Base-by-base conservation (phyloP, 2,329 filamentous ascomycete genomes). In the Cladosporium sp. region DNA sequence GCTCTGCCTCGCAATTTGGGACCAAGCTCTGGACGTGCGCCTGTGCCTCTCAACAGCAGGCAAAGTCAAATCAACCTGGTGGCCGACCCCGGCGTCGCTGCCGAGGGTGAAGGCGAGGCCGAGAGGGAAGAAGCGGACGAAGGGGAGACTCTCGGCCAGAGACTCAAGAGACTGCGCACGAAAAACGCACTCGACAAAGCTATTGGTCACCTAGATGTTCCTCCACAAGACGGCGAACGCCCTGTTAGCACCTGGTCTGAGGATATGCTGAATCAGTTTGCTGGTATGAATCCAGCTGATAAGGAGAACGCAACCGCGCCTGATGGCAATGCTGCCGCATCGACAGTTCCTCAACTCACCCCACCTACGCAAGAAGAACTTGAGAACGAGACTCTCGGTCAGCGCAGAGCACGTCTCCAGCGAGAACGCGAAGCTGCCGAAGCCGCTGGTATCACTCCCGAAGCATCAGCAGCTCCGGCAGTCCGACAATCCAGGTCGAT, bases 351-450 rank as follows among this genome's bases (percentile, higher is more conserved):
- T 45, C 51, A 20, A 22, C 37, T 38, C 15, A 55, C 40, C 57
- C 60, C 34, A 30, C 51, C 36, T 54, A 59, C 62, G 15, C 65
- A 67, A 4, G 70, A 67, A 17, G 66, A 68, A 19, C 79, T 81
- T 61, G 88, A 87, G 64, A 88, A 91, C 65, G 90, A 94, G 70
- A 93, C 90, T 0, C 78, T 94, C 0, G 90, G 89, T 9, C 88
- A 93, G 71, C 85, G 90, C 11, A 85, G 89, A 0, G 85, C 84
- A 28, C 83, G 90, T 25, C 78, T 94, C 1, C 88, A 92, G 70
- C 85, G 86, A 25, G 86, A 89, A 72, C 86, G 86, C 6, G 82
- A 84, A 28, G 70, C 67, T 19, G 63, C 64, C 19, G 67, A 64
- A 6, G 45, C 61, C 22, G 55, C 62, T 7, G 43, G 49, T 17